Conservation (phyloP, 2,329 filamentous ascomycete species). For the Ceratocystis colombiana region DNA sequence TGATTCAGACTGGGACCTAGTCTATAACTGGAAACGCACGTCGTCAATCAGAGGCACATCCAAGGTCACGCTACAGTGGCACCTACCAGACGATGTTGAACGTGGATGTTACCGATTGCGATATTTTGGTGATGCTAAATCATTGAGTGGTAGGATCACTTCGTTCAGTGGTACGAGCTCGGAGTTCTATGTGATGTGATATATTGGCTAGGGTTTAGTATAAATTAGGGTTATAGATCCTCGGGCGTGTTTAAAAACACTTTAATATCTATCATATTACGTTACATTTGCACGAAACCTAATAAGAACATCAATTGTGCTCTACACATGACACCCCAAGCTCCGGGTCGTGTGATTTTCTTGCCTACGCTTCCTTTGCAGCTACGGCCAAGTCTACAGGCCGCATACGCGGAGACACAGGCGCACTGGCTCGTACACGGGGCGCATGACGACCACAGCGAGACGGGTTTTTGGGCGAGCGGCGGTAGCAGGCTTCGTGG, state of each 20-base stretch:
- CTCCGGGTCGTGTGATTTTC: not conserved
- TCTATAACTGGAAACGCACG: conserved; percentile 69
- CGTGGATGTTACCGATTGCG: conserved; percentile 61
- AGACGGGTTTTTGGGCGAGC: conserved; percentile 48
- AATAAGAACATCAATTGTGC: not conserved
- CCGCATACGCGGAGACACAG: conserved; percentile 18
- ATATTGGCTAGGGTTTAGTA: not conserved
- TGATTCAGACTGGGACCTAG: conserved; percentile 73
- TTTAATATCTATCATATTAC: not conserved
- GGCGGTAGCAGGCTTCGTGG: conserved; percentile 47
- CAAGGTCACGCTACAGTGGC: conserved; percentile 71
- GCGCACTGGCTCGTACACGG: conserved; percentile 22
- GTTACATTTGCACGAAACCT: not conserved
- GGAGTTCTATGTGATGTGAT: conserved; percentile 35
- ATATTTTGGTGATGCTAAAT: conserved; percentile 76
- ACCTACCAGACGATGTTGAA: conserved; percentile 46
- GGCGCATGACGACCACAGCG: conserved; percentile 46
- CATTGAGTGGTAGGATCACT: conserved; percentile 49
- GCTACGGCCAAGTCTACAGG: conserved; percentile 1
- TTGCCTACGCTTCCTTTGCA: not conserved
- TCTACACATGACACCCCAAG: not conserved
- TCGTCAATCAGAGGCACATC: conserved; percentile 62
- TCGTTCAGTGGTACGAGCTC: conserved; percentile 59
- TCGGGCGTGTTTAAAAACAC: not conserved
- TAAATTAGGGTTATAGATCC: not conserved